These are phyloP conservation scores for Jackrogersella multiformis DNA, from an alignment of 495 filamentous ascomycete species.

Conservation along the genomic window DNA sequence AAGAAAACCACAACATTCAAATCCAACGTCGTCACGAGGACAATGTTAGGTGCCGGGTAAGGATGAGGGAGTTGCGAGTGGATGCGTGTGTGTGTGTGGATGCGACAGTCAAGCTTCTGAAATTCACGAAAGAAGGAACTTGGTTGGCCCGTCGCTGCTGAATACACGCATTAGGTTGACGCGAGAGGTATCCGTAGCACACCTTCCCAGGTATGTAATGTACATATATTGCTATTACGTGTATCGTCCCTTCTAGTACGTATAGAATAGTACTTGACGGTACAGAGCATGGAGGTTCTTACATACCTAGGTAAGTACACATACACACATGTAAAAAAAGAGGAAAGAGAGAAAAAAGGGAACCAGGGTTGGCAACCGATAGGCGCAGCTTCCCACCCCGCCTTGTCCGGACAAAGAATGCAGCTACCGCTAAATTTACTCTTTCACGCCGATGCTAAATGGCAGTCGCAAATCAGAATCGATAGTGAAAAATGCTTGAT, in stretches of 20 bases:
- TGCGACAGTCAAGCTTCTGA: conserved; percentile 43
- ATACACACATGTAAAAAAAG: conserved; percentile 9
- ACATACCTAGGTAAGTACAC: not conserved
- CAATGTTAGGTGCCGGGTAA: conserved; percentile 33
- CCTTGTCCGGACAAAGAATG: conserved; percentile 11
- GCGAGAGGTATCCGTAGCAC: conserved; percentile 6
- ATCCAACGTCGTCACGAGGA: conserved; percentile 39
- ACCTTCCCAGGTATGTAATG: not conserved
- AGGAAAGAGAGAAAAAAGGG: not conserved
- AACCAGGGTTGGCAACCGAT: conserved; percentile 18
- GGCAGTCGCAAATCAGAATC: conserved; percentile 42
- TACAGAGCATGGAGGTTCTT: not conserved
- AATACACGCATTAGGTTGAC: conserved; percentile 38
- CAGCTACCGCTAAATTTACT: conserved; percentile 14
- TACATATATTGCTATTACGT: not conserved
- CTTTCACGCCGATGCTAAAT: conserved; percentile 16
- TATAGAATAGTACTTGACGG: conserved; percentile 2
- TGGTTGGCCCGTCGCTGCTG: conserved; percentile 28
- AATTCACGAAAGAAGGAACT: conserved; percentile 21
- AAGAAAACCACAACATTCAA: conserved; percentile 7
- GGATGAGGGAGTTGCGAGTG: conserved; percentile 34
- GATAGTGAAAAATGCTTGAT: conserved; percentile 38
- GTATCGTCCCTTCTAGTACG: conserved; percentile 9
- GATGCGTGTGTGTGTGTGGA: conserved; percentile 28
- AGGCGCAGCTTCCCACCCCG: conserved; percentile 14